Percentiles rank a stretch among this genome's conserved stretches.
phyloP scores from a whole-genome alignment of 768 basidiomycete genomes.

The Scleroderma citrinum region DNA sequence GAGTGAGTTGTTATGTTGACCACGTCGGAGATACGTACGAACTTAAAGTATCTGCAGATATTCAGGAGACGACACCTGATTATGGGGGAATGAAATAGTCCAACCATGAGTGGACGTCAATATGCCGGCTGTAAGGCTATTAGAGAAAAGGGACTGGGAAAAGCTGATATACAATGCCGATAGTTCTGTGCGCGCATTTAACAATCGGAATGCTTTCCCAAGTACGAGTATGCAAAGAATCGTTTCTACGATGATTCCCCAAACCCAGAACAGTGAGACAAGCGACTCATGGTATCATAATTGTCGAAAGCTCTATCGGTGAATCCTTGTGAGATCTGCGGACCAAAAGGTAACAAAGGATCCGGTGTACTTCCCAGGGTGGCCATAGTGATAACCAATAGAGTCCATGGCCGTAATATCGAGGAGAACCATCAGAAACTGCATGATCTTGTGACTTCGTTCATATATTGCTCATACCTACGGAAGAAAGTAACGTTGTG shows the following conservation, averaged over 20 bases:
- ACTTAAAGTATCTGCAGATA: constrained; percentile 13
- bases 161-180: neutral
- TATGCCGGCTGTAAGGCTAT: neutral
- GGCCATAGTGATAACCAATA: constrained; percentile 6
- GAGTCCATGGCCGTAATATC: constrained; percentile 4
- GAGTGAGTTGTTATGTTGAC: neutral
- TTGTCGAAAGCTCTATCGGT: constrained; percentile 11
- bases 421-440: constrained; percentile 1
- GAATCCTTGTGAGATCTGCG: neutral
- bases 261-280: constrained; percentile 20
- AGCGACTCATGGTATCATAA: constrained; percentile 14
- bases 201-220: constrained; percentile 9
- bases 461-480: constrained; percentile 10
- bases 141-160: constrained; percentile 5
- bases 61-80: constrained; percentile 20
- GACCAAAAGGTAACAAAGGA: too few species aligned
- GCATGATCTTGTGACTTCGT: constrained; percentile 1
- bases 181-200: constrained; percentile 1
- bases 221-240: constrained; percentile 19
- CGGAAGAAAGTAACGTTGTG: neutral
- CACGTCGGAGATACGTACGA: neutral
- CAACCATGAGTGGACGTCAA: constrained; percentile 11
- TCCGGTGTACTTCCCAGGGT: constrained; percentile 4
- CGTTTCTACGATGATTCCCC: constrained; percentile 18
- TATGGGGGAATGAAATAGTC: constrained; percentile 17